Conservation (phyloP, 2,329 filamentous ascomycete genomes). For the Diaporthe citri region DNA sequence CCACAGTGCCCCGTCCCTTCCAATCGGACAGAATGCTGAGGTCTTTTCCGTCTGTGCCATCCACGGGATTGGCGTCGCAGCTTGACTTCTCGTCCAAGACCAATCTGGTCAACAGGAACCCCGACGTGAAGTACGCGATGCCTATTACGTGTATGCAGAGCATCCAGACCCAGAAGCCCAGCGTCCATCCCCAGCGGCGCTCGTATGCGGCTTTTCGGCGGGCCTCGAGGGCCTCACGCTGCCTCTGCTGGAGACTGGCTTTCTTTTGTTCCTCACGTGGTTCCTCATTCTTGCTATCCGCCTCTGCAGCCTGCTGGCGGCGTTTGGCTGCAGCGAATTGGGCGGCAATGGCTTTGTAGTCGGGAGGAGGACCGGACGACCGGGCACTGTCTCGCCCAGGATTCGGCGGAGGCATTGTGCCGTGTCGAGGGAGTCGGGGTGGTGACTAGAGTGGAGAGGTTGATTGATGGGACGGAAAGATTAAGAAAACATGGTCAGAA, state of each 20-base stretch:
- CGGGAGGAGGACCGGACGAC: conserved; percentile 49
- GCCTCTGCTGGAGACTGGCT: conserved; percentile 56
- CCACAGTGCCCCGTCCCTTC: conserved; percentile 57
- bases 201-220: conserved; percentile 64
- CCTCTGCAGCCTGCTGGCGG: conserved; percentile 59
- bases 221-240: conserved; percentile 61
- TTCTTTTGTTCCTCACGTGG: conserved; percentile 46
- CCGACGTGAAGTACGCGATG: conserved; percentile 92
- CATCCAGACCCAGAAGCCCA: conserved; percentile 78
- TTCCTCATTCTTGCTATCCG: conserved; percentile 45
- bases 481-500: conserved; percentile 35
- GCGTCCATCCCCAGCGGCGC: conserved; percentile 67
- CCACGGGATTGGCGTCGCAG: conserved; percentile 69
- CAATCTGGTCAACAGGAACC: conserved; percentile 90
- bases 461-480: not conserved
- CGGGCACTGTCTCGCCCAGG: conserved; percentile 36
- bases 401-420: conserved; percentile 48
- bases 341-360: conserved; percentile 66
- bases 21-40: conserved; percentile 58
- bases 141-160: conserved; percentile 82
- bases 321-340: conserved; percentile 68
- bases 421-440: not conserved
- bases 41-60: conserved; percentile 55
- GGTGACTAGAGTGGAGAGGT: not conserved
- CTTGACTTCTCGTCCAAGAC: conserved; percentile 82